Conservation (phyloP, 441 rosid species). For the Gossypium gossypioides region DNA sequence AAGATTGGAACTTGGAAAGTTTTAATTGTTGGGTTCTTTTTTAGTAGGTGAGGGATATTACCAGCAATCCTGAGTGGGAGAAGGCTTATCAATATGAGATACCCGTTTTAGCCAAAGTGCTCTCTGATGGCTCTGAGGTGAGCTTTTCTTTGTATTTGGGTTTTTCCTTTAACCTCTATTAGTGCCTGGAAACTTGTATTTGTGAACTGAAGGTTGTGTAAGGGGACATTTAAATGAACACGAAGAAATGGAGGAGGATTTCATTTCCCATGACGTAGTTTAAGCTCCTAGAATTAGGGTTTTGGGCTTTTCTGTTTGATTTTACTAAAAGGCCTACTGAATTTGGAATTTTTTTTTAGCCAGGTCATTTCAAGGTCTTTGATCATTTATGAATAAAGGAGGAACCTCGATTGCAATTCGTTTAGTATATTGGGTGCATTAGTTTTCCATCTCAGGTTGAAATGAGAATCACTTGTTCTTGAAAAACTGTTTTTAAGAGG, state of each 20-base stretch:
- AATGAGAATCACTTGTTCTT: neutral
- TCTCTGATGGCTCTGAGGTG: conserved; percentile 66
- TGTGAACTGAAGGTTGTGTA: neutral
- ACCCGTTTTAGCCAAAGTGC: conserved; percentile 64
- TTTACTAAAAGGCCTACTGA: neutral
- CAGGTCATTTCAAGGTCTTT: neutral
- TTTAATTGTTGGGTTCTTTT: conserved; percentile 4
- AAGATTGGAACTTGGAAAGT: neutral
- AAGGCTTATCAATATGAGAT: conserved; percentile 71
- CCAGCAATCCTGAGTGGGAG: conserved; percentile 72
- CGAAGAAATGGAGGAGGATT: neutral
- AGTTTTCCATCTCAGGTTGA: neutral
- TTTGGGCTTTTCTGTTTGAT: neutral
- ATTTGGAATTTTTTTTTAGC: no score
- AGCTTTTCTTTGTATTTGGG: conserved; percentile 3
- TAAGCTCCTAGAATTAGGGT: neutral
- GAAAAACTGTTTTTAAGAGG: neutral
- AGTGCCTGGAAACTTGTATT: neutral
- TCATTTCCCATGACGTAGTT: no score
- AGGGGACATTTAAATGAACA: neutral
- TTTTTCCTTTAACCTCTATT: neutral
- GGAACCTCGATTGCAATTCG: neutral
- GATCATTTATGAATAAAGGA: neutral
- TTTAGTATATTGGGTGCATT: neutral
- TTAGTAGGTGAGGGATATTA: conserved; percentile 64